These are phyloP conservation scores for Phytophthora macrochlamydospora DNA, from an alignment of 352 stramenopile species.

Conservation along the genomic window DNA sequence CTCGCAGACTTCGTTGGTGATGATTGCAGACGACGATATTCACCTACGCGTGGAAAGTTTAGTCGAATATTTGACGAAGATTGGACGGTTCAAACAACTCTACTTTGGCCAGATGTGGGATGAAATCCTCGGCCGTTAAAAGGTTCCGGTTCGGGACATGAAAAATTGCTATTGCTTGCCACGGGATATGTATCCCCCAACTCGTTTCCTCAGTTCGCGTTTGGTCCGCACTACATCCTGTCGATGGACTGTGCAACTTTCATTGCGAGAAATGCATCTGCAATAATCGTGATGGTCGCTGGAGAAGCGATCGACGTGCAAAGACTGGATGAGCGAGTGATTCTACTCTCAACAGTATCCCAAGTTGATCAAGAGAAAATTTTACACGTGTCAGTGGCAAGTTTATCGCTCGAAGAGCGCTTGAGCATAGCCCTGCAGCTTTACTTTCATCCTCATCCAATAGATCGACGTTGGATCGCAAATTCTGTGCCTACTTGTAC, in stretches of 20 bases:
- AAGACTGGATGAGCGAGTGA: conserved; percentile 34
- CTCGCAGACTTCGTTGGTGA: conserved; percentile 37
- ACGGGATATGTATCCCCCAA: conserved; percentile 28
- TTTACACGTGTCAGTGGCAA: conserved; percentile 34
- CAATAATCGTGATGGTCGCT: conserved; percentile 35
- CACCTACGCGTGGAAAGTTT: conserved; percentile 40
- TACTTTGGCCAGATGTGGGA: conserved; percentile 31
- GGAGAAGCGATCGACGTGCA: conserved; percentile 28
- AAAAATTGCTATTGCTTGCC: conserved; percentile 41
- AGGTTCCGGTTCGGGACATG: conserved; percentile 29
- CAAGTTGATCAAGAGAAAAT: conserved; percentile 12
- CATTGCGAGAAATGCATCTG: conserved; percentile 38
- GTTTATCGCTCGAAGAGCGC: conserved; percentile 47
- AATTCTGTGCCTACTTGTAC: conserved; percentile 63
- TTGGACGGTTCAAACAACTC: background rate
- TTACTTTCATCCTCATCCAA: conserved; percentile 22
- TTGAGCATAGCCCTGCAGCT: conserved; percentile 23
- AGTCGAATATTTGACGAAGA: conserved; percentile 1
- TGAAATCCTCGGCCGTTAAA: conserved; percentile 17
- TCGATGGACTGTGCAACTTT: conserved; percentile 53
- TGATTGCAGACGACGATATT: conserved; percentile 64
- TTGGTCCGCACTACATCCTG: conserved; percentile 54
- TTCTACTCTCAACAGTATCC: conserved; percentile 38
- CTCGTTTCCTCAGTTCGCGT: conserved; percentile 44
- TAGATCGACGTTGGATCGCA: background rate